Evolutionary conservation across 805 yeast genomes (phyloP).

Genomic region (Zygosaccharomyces pseudorouxii): DNA sequence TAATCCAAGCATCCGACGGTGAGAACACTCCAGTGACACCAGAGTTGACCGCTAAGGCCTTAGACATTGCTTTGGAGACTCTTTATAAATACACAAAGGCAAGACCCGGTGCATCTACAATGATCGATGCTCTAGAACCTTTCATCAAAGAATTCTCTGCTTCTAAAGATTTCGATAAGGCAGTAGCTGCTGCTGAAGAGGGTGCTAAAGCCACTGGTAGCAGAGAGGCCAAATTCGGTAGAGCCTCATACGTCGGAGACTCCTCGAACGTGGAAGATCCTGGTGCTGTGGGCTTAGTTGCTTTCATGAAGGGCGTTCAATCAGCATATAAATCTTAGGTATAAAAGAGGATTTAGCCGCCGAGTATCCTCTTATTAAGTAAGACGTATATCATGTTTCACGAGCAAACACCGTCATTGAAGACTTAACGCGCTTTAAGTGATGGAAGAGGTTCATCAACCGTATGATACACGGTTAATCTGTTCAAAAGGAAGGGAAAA

Average conservation of each 20-base stretch:
- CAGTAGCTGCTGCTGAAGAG: conserved; percentile 61
- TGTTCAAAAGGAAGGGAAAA: neutral
- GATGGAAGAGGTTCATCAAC: neutral
- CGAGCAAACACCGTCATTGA: neutral
- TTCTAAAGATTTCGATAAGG: conserved; percentile 50
- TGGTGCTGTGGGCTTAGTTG: conserved; percentile 86
- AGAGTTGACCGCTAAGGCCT: conserved; percentile 43
- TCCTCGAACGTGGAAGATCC: conserved; percentile 75
- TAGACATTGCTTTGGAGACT: conserved; percentile 59
- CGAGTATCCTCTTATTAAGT: neutral
- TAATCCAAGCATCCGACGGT: conserved; percentile 31
- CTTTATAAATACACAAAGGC: conserved; percentile 85
- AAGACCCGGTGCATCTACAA: conserved; percentile 80
- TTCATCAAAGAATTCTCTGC: conserved; percentile 60
- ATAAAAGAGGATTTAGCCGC: neutral
- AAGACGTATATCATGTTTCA: neutral
- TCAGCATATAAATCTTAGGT: conserved; percentile 7
- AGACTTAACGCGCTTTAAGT: neutral
- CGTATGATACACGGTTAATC: neutral
- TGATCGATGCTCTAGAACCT: conserved; percentile 86
- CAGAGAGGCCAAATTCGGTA: conserved; percentile 81
- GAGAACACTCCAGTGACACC: conserved; percentile 31
- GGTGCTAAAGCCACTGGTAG: conserved; percentile 76
- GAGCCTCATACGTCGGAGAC: conserved; percentile 92
- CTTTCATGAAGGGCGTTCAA: conserved; percentile 40